phyloP scores from a whole-genome alignment of 495 filamentous ascomycete genomes.

The Niebla homalea region DNA sequence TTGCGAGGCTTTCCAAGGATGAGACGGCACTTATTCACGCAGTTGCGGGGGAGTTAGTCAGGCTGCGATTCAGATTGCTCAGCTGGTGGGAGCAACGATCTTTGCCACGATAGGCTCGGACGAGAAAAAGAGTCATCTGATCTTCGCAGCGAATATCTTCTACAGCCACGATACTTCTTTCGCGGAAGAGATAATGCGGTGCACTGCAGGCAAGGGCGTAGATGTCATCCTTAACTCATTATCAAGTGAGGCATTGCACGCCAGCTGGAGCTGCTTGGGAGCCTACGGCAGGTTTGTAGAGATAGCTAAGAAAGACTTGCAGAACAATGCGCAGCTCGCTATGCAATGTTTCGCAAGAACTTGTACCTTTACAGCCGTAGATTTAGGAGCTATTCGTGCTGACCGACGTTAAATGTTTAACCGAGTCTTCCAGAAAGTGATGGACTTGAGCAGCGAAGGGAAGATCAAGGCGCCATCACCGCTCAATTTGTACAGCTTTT shows the following conservation, averaged over 20 bases:
- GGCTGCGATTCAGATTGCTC: constrained; percentile 39
- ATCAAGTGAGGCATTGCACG: constrained; percentile 27
- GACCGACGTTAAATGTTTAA: constrained; percentile 27
- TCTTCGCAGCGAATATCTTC: constrained; percentile 29
- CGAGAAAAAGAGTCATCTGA: constrained; percentile 27
- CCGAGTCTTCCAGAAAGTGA: constrained; percentile 21
- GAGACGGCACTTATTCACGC: constrained; percentile 23
- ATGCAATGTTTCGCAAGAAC: constrained; percentile 2
- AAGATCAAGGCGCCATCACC: neutral
- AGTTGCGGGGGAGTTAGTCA: constrained; percentile 32
- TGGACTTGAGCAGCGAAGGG: neutral
- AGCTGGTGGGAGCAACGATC: constrained; percentile 39
- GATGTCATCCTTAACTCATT: constrained; percentile 43
- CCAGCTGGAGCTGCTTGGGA: constrained; percentile 31
- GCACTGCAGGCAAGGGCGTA: constrained; percentile 36
- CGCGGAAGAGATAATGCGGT: constrained; percentile 27
- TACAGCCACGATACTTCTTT: constrained; percentile 31
- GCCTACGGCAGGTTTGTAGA: constrained; percentile 25
- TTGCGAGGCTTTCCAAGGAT: constrained; percentile 13
- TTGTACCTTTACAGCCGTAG: constrained; percentile 20
- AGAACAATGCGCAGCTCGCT: constrained; percentile 12
- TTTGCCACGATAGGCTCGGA: constrained; percentile 41
- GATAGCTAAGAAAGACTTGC: constrained; percentile 36
- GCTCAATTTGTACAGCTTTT: neutral
- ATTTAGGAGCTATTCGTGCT: constrained; percentile 18